Evolutionary conservation across 2,329 filamentous ascomycete genomes (phyloP).

Genomic region (Pseudogymnoascus sp.): DNA sequence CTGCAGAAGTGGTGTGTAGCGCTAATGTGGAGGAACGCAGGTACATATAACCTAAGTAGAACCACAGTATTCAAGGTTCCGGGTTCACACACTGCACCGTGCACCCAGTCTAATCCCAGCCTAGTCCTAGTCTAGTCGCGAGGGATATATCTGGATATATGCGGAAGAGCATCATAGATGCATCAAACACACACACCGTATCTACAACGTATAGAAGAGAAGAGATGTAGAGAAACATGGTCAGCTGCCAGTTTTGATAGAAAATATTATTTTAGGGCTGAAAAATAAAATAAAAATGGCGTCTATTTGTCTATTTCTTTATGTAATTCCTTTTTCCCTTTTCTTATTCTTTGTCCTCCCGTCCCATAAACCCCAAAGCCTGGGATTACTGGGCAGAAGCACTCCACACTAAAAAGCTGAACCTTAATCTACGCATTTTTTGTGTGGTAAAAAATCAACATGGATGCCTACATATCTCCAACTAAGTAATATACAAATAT

Average conservation of each 20-base stretch:
- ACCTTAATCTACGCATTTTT: background rate
- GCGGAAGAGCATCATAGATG: background rate
- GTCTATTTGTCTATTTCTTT: background rate
- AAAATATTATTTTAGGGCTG: background rate
- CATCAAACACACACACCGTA: background rate
- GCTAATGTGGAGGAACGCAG: background rate
- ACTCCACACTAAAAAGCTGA: background rate
- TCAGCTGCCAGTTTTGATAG: background rate
- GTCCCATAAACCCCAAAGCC: background rate
- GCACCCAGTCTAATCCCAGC: background rate
- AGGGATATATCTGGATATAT: background rate
- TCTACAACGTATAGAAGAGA: background rate
- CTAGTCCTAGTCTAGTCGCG: background rate
- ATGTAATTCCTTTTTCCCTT: background rate
- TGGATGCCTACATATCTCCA: background rate
- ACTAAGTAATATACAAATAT: background rate
- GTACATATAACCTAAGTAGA: background rate
- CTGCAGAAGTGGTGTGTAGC: background rate
- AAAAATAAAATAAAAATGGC: background rate
- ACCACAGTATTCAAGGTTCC: background rate
- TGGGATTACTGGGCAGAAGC: background rate
- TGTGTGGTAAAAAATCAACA: background rate
- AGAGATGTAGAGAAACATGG: background rate
- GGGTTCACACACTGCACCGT: background rate
- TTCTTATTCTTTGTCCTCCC: background rate